phyloP scores from a whole-genome alignment of 2,329 filamentous ascomycete species.

The Delphinella strobiligena region DNA sequence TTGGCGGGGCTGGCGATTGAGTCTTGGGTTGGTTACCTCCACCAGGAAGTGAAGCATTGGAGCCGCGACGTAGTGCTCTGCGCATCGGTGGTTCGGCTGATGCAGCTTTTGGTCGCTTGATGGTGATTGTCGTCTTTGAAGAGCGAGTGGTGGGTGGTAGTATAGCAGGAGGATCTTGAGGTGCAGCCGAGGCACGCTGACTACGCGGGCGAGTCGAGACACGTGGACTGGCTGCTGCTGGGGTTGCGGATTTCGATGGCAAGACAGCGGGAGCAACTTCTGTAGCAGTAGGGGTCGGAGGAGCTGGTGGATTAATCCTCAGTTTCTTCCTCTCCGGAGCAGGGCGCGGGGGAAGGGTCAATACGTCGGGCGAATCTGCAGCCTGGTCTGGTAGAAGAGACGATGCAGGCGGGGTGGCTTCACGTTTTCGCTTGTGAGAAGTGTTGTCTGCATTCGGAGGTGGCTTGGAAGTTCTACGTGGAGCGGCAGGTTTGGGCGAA shows the following conservation, averaged over 20 bases:
- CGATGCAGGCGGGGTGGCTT: constrained; percentile 28
- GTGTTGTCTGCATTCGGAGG: constrained; percentile 9
- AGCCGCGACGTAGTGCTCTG: constrained; percentile 31
- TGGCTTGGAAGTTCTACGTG: constrained; percentile 1
- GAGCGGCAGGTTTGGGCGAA: constrained; percentile 1
- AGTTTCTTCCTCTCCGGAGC: constrained; percentile 22
- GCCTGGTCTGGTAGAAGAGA: constrained; percentile 3
- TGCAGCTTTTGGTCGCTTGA: constrained; percentile 33
- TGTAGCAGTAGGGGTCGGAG: constrained; percentile 7
- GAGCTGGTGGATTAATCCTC: constrained; percentile 16
- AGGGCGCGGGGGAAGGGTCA: constrained; percentile 9
- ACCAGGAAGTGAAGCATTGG: constrained; percentile 32
- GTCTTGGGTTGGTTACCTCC: constrained; percentile 9
- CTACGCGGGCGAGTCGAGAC: not conserved
- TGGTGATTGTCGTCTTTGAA: constrained; percentile 22
- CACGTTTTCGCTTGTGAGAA: constrained; percentile 43
- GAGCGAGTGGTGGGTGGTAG: not conserved
- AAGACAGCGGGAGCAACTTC: constrained; percentile 1
- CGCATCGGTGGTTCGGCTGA: constrained; percentile 35
- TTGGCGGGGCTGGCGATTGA: constrained; percentile 11
- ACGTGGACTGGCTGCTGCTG: not conserved
- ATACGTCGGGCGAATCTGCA: constrained; percentile 9
- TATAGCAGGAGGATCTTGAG: constrained; percentile 13
- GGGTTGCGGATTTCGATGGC: constrained; percentile 5
- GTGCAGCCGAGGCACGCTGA: not conserved